Conservation (phyloP, 2,329 filamentous ascomycete genomes). For the Xenosphaeropsis pyriputrescens region DNA sequence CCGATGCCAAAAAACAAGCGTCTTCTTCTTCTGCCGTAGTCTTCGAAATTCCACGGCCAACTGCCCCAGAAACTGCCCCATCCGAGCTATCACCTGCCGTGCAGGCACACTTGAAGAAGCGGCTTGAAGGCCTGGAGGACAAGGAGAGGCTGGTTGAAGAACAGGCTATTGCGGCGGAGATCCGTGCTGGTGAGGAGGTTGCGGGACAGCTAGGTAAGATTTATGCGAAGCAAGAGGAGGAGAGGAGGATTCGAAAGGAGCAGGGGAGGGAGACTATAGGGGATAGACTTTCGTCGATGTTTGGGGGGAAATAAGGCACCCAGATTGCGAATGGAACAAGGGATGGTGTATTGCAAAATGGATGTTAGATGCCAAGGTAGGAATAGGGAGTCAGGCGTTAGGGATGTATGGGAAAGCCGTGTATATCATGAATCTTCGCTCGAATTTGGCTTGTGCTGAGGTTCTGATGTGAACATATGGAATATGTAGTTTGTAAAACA, state of each 20-base stretch:
- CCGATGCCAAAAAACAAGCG: background rate
- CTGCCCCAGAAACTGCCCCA: constrained; percentile 6
- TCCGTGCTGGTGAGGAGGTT: constrained; percentile 43
- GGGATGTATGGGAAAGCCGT: too few species aligned
- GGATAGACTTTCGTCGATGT: constrained; percentile 21
- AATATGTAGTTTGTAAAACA: too few species aligned
- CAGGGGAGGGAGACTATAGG: constrained; percentile 30
- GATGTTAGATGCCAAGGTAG: too few species aligned
- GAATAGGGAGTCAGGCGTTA: too few species aligned
- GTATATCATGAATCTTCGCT: too few species aligned
- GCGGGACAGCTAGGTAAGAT: constrained; percentile 37
- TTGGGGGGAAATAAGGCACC: constrained; percentile 5
- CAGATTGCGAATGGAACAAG: too few species aligned
- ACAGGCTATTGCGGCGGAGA: constrained; percentile 46
- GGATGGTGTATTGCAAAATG: too few species aligned
- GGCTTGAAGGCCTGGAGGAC: constrained; percentile 40
- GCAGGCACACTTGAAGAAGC: constrained; percentile 34
- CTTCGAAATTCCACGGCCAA: background rate
- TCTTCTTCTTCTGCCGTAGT: background rate
- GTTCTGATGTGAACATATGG: too few species aligned
- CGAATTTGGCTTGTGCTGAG: too few species aligned
- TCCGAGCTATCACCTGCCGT: constrained; percentile 28
- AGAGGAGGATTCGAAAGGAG: constrained; percentile 38
- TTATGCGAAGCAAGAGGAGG: constrained; percentile 38
- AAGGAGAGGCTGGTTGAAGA: constrained; percentile 47